Evolutionary conservation across 2,329 filamentous ascomycete genomes (phyloP).

Genomic region (Rhynchosporium agropyri): DNA sequence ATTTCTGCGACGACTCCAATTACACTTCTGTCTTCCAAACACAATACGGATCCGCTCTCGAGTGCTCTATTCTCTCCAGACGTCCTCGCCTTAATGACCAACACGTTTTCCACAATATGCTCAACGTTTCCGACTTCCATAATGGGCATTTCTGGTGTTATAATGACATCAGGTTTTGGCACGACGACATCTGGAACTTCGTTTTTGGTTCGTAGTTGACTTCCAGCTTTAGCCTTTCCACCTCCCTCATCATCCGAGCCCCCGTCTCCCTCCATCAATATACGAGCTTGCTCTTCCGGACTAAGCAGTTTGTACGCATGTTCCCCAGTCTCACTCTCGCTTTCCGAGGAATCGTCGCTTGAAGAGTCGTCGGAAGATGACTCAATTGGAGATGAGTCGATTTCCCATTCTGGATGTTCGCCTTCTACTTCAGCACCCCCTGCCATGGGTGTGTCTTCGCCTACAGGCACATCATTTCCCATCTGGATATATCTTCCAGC

Average conservation of each 20-base stretch:
- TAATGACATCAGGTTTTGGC: conserved; percentile 75
- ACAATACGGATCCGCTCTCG: conserved; percentile 82
- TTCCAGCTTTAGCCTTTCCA: conserved; percentile 48
- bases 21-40: conserved; percentile 72
- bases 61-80: conserved; percentile 84
- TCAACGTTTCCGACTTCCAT: conserved; percentile 75
- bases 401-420: conserved; percentile 78
- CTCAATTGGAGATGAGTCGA: conserved; percentile 75
- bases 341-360: conserved; percentile 54
- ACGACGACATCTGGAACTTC: conserved; percentile 67
- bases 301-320: conserved; percentile 73
- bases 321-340: conserved; percentile 55
- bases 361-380: conserved; percentile 64
- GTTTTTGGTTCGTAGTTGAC: conserved; percentile 77
- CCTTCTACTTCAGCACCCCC: conserved; percentile 23
- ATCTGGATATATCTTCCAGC: not conserved
- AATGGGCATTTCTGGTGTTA: conserved; percentile 77
- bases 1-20: conserved; percentile 84
- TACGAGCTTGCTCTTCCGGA: conserved; percentile 79
- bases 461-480: not conserved
- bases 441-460: conserved; percentile 11
- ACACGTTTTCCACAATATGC: conserved; percentile 74
- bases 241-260: conserved; percentile 77
- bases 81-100: conserved; percentile 76
- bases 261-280: conserved; percentile 81